A percentile compares a stretch with the other conserved stretches of the same genome.
These are phyloP conservation scores for Hypomontagnella submonticulosa DNA, from an alignment of 495 filamentous ascomycete species.

Conservation along the genomic window DNA sequence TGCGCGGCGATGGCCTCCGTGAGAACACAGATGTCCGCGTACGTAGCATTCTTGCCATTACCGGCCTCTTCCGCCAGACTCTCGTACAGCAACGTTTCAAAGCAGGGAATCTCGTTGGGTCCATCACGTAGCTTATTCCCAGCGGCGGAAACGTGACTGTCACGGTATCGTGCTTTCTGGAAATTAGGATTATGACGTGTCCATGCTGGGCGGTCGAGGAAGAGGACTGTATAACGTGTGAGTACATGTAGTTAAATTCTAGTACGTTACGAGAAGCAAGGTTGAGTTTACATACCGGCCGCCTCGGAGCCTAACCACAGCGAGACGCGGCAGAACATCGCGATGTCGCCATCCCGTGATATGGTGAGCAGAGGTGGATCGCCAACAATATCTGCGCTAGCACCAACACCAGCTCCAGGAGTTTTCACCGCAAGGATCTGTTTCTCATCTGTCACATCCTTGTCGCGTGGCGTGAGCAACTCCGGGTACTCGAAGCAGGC, in stretches of 20 bases:
- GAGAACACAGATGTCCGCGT: constrained; percentile 21
- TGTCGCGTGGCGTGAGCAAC: constrained; percentile 21
- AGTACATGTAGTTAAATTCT: background rate
- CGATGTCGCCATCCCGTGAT: constrained; percentile 31
- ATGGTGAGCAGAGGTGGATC: constrained; percentile 21
- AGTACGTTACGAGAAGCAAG: constrained; percentile 16
- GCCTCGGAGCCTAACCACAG: constrained; percentile 42
- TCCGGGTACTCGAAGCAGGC: constrained; percentile 51
- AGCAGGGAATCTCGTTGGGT: constrained; percentile 22
- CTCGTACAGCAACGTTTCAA: constrained; percentile 44
- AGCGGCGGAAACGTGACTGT: no score
- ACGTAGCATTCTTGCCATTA: no score
- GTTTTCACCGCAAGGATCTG: background rate
- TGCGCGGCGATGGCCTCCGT: constrained; percentile 45
- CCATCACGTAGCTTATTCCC: no score
- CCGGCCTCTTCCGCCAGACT: constrained; percentile 17
- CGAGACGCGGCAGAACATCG: constrained; percentile 47
- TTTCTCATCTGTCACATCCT: background rate
- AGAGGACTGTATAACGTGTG: constrained; percentile 40
- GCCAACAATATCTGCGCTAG: constrained; percentile 19
- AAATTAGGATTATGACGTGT: constrained; percentile 17
- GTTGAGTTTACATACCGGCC: constrained; percentile 14
- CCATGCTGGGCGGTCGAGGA: constrained; percentile 47
- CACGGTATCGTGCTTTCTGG: constrained; percentile 18
- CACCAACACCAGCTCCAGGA: background rate